Base-by-base conservation (phyloP, 257 asterid genomes). In the Verbena officinalis region DNA sequence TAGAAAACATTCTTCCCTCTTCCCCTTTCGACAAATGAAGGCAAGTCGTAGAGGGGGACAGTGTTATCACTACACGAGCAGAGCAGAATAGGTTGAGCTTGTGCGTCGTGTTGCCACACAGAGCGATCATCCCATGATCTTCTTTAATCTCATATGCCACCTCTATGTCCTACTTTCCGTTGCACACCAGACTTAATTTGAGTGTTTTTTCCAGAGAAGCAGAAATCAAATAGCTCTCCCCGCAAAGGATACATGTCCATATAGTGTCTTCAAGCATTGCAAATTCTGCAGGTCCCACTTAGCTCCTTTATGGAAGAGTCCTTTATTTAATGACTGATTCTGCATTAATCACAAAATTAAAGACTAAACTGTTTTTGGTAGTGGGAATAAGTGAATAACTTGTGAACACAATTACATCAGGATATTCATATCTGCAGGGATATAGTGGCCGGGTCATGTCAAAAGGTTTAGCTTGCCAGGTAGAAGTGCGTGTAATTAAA, bases 181-280 rank as follows among this genome's bases (percentile, higher is more conserved):
- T 9, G 75, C 63, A 38, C 46, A 67, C 86, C 86, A 81, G 7
- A 71, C 64, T 84, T n/a, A n/a, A n/a, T n/a, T 85, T 87, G 4
- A 87, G 8, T 3, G 86, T 80, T 7, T 75, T 75, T 73, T 90
- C 97, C 23, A 81, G 65, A 7, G 97, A 87, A 45, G 88, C 85
- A 9, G 95, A 75, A 12, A 90, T 14, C 55, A 90, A 57, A 52
- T 36, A 85, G 0, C 16, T 15, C 14, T 80, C 81, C 87, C 88
- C 87, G 57, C 88, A 85, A 30, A 87, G 46, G 49, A 90, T 59
- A 46, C 59, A 38, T 90, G 95, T 36, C 88, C 88, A 0, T 59
- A 33, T 16, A 90, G 54, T 3, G 78, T 79, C 7, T 83, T 86
- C 58, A 81, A 15, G 21, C 96, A 90, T 23, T 77, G 82, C 70